Conservation (phyloP, 164 flowering plant genomes). For the Aristolochia fimbriata region DNA sequence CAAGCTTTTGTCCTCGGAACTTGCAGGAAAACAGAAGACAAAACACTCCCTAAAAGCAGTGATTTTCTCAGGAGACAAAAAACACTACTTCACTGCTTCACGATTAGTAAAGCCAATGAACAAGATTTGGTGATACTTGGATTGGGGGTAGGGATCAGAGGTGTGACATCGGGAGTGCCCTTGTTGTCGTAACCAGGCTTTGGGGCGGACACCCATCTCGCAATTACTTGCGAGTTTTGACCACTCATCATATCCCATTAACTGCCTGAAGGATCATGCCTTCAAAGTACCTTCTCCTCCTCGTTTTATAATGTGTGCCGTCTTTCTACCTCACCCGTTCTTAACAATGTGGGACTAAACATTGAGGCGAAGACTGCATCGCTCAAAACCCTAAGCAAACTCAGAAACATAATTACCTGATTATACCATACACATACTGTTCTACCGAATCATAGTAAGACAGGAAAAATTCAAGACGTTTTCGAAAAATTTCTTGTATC, state of each 20-base stretch:
- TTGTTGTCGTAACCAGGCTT: slow-evolving; percentile 42
- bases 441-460: no score
- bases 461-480: no score
- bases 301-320: neutral
- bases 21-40: no score
- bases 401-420: no score
- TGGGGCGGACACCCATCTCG: slow-evolving; percentile 41
- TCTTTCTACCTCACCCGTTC: neutral
- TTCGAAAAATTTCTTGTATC: no score
- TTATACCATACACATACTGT: no score
- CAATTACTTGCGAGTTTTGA: slow-evolving; percentile 21
- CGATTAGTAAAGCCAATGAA: neutral
- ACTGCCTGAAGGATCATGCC: slow-evolving; percentile 55
- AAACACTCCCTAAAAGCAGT: no score
- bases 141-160: slow-evolving; percentile 31
- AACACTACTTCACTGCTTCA: neutral
- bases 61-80: no score
- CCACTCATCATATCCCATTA: slow-evolving; percentile 48
- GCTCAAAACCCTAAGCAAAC: no score
- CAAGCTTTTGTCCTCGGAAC: no score
- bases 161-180: slow-evolving; percentile 26
- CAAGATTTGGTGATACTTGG: neutral
- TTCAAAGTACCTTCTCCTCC: neutral
- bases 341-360: neutral
- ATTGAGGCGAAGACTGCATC: no score